phyloP scores from a whole-genome alignment of 768 basidiomycete species.

The Suillus weaverae region DNA sequence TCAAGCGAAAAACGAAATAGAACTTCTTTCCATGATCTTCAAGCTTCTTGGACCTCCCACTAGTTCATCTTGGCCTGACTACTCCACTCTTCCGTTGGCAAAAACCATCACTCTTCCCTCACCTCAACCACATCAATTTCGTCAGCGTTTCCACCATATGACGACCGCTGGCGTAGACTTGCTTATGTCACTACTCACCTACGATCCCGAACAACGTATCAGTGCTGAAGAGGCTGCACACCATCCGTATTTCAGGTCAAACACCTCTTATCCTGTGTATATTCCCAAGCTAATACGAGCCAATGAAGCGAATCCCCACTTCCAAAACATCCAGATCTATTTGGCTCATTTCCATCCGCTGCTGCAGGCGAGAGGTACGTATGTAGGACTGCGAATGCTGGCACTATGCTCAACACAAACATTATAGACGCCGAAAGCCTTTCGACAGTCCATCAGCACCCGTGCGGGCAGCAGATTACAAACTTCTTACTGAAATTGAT shows the following conservation, averaged over 20 bases:
- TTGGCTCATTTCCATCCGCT: constrained; percentile 92
- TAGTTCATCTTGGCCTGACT: constrained; percentile 83
- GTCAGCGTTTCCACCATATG: constrained; percentile 84
- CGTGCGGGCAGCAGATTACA: constrained; percentile 65
- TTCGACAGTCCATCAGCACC: constrained; percentile 84
- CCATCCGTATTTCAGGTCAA: constrained; percentile 89
- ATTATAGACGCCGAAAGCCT: constrained; percentile 66
- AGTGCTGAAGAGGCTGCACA: constrained; percentile 86
- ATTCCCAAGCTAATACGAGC: constrained; percentile 5
- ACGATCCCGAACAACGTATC: constrained; percentile 86
- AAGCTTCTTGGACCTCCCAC: constrained; percentile 94
- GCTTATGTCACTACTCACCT: constrained; percentile 76
- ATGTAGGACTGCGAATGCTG: background rate
- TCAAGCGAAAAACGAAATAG: constrained; percentile 93
- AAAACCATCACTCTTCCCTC: constrained; percentile 77
- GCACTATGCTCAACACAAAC: background rate
- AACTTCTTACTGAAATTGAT: constrained; percentile 66
- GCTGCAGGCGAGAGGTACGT: constrained; percentile 94
- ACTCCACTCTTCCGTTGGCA: constrained; percentile 72
- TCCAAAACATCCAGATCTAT: constrained; percentile 95
- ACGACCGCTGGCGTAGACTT: constrained; percentile 84
- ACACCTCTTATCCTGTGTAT: constrained; percentile 2
- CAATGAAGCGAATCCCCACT: constrained; percentile 79
- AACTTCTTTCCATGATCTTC: constrained; percentile 92
- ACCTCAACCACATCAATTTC: constrained; percentile 72